phyloP scores from a whole-genome alignment of 2,329 filamentous ascomycete genomes.

The Penicillium brasilianum region DNA sequence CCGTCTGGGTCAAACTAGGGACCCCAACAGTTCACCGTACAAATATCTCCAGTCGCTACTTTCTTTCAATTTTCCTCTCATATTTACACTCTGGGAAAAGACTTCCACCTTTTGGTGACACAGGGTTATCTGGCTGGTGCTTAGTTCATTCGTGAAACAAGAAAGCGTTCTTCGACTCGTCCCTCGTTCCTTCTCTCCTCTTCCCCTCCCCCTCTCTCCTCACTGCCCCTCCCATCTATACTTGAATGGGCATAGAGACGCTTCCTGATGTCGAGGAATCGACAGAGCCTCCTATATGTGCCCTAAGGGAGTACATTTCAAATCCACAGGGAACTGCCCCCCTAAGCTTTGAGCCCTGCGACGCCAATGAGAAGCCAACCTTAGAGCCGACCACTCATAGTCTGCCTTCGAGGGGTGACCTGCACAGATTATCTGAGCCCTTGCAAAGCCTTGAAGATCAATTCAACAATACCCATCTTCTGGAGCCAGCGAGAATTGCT shows the following conservation, averaged over 20 bases:
- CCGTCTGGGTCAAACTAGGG: conserved; percentile 1
- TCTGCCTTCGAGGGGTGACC: not conserved
- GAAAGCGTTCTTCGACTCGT: not conserved
- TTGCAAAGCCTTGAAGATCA: conserved; percentile 4
- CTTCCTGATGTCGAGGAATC: conserved; percentile 49
- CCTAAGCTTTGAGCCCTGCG: conserved; percentile 23
- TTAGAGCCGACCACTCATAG: conserved; percentile 6
- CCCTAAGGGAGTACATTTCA: conserved; percentile 34
- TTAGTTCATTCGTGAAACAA: conserved; percentile 7
- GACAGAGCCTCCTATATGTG: conserved; percentile 48
- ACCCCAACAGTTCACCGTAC: conserved; percentile 8
- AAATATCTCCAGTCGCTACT: conserved; percentile 5
- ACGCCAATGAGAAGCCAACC: conserved; percentile 26
- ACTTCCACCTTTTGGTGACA: conserved; percentile 3
- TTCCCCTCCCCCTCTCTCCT: conserved; percentile 11
- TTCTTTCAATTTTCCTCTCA: not conserved
- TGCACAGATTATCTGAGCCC: conserved; percentile 12
- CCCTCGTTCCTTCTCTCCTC: not conserved
- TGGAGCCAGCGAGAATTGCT: conserved; percentile 21
- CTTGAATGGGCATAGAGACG: conserved; percentile 50
- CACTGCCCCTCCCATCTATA: conserved; percentile 17
- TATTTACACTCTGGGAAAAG: not conserved
- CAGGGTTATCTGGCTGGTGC: conserved; percentile 7
- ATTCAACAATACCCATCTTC: conserved; percentile 20
- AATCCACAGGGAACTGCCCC: conserved; percentile 24